Evolutionary conservation across 345 rosid species (phyloP).

Genomic region (rapeseed (Brassica napus)): DNA sequence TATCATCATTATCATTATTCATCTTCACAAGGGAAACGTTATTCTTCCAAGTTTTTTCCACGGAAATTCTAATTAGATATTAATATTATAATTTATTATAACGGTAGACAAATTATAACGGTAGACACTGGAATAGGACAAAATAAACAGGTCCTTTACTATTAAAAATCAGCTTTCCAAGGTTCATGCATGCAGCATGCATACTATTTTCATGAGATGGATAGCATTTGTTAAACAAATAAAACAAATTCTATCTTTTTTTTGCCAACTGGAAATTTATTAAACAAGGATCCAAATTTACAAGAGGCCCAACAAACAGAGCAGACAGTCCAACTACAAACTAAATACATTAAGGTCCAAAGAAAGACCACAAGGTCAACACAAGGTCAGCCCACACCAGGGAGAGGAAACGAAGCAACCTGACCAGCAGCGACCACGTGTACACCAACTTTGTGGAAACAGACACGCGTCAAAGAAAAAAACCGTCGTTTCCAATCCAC

Average conservation of each 20-base stretch:
- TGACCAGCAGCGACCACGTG: too few species aligned
- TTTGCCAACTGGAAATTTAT: too few species aligned
- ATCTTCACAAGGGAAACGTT: conserved; percentile 28
- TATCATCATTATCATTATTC: conserved; percentile 35
- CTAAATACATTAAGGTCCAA: too few species aligned
- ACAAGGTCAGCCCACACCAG: too few species aligned
- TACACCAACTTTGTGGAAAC: too few species aligned
- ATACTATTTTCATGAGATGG: conserved; percentile 29
- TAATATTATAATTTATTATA: conserved; percentile 25
- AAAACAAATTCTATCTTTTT: conserved; percentile 4
- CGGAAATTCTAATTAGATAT: background rate
- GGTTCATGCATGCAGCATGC: conserved; percentile 39
- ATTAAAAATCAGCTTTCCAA: conserved; percentile 11
- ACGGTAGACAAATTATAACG: conserved; percentile 35
- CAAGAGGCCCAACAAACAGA: too few species aligned
- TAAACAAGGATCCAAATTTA: too few species aligned
- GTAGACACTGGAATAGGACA: conserved; percentile 22
- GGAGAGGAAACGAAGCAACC: too few species aligned
- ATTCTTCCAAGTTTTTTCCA: conserved; percentile 5
- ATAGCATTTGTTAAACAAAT: conserved; percentile 27
- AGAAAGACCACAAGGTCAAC: too few species aligned
- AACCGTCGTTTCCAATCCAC: too few species aligned
- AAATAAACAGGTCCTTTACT: conserved; percentile 12
- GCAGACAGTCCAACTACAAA: too few species aligned
- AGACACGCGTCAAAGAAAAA: too few species aligned